phyloP scores from a whole-genome alignment of 2,329 filamentous ascomycete species.

The Paecilomyces sp. region DNA sequence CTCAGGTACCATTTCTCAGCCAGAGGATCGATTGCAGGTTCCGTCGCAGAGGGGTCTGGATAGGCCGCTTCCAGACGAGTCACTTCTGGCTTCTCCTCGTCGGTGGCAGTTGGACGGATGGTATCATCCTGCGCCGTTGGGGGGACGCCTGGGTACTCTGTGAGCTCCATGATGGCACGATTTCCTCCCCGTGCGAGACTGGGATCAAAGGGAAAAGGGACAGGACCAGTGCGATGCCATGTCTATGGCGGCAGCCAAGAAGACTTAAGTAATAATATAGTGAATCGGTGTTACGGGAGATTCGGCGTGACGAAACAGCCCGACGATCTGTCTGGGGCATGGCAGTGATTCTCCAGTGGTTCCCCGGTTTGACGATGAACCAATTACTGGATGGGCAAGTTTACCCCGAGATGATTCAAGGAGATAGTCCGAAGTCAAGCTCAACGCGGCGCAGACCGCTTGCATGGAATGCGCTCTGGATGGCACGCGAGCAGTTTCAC shows the following conservation, averaged over 20 bases:
- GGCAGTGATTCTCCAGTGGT: neutral
- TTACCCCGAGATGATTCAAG: neutral
- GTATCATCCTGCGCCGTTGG: neutral
- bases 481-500: neutral
- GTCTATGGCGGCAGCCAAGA: neutral
- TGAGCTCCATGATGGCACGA: neutral
- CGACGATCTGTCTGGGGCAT: neutral
- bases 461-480: neutral
- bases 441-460: neutral
- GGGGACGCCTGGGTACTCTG: neutral
- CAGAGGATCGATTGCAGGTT: constrained; percentile 22
- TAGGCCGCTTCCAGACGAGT: neutral
- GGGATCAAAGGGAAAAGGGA: neutral
- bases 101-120: neutral
- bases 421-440: neutral
- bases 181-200: neutral
- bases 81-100: neutral
- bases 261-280: neutral
- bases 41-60: neutral
- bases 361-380: neutral
- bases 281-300: neutral
- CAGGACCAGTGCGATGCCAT: neutral
- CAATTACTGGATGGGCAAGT: neutral
- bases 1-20: constrained; percentile 28
- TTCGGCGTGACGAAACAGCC: neutral